Base-by-base conservation (phyloP, 1,284 basidiomycete genomes). In the Papiliotrema fonsecae region DNA sequence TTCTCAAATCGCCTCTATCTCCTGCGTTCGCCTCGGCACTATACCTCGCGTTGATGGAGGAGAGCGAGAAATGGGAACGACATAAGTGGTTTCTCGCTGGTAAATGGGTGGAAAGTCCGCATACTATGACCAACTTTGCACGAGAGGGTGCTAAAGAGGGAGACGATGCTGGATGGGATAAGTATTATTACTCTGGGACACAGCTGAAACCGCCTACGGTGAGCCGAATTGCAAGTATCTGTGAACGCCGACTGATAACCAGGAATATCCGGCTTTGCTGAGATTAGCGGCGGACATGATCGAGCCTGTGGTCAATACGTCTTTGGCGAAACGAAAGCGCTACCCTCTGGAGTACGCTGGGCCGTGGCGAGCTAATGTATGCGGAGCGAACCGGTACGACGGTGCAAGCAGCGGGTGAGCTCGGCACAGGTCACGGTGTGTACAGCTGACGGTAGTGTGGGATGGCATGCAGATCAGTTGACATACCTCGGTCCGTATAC, bases 341-440 rank as follows among this genome's bases (percentile, higher is more conserved):
- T 86, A 82, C 66, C 78, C 81, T 2, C 73, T 85, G 3, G 91
- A 96, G 71, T 94, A 86, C 81, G 78, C 73, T 14, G 82, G 81
- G 0, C 61, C 69, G 4, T 97, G 92, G 92, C 77, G 80, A 41
- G 89, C 92, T 0, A 94, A 92, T 61, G 87, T 93, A 22, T 90
- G 90, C 4, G 92, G 88, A 0, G 83, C 88, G 3, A 97, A 97
- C 64, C 85, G 88, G 58, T 97, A 96, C 62, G 84, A 75, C 48
- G 92, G 91, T 3, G 79, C 81, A 6, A 84, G 85, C 57, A 87
- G 90, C 66, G 60, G 63, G 65, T 71, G 44, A 45, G 69, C 51
- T 1, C 10, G 10, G 6, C 6, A 19, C 41, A 6, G 9, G 37
- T 19, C 34, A 10, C 30, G 13, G 22, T 21, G 25, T 36, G 35